These are phyloP conservation scores for Vitis hybrid DNA, from an alignment of 177 flowering plant genomes.

Conservation along the genomic window DNA sequence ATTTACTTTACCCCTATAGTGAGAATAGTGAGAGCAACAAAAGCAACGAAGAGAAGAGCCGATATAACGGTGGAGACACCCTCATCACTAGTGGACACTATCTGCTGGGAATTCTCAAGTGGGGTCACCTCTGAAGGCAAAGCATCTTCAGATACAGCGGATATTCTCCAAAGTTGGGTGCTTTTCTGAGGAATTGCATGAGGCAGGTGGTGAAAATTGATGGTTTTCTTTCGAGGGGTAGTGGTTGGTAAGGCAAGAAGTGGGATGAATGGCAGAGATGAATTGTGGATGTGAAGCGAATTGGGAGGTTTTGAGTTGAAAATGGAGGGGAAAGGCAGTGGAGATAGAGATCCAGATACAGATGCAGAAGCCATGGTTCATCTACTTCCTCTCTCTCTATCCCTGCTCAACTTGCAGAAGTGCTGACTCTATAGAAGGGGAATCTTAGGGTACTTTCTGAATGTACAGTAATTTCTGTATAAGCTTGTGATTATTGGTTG, in stretches of 20 bases:
- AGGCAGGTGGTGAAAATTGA: constrained; percentile 10
- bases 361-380: constrained; percentile 41
- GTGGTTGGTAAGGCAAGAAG: constrained; percentile 15
- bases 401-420: neutral
- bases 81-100: constrained; percentile 34
- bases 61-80: constrained; percentile 41
- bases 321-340: constrained; percentile 23
- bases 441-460: too few relatives aligned
- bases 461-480: too few relatives aligned
- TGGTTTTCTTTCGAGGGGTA: constrained; percentile 9
- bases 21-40: constrained; percentile 60
- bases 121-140: constrained; percentile 33
- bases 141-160: constrained; percentile 31
- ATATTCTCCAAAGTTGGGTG: constrained; percentile 28
- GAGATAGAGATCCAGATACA: constrained; percentile 25
- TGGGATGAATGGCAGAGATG: constrained; percentile 12
- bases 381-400: constrained; percentile 16
- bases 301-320: constrained; percentile 16
- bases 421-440: too few relatives aligned
- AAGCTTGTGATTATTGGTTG: too few relatives aligned
- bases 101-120: constrained; percentile 37
- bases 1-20: constrained; percentile 60
- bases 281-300: constrained; percentile 7
- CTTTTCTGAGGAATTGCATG: constrained; percentile 6
- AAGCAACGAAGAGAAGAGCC: constrained; percentile 63